Evolutionary conservation across 2,329 filamentous ascomycete genomes (phyloP), one percentile per base, ranked within the genome.

Genomic region (Cryoendolithus antarcticus): DNA sequence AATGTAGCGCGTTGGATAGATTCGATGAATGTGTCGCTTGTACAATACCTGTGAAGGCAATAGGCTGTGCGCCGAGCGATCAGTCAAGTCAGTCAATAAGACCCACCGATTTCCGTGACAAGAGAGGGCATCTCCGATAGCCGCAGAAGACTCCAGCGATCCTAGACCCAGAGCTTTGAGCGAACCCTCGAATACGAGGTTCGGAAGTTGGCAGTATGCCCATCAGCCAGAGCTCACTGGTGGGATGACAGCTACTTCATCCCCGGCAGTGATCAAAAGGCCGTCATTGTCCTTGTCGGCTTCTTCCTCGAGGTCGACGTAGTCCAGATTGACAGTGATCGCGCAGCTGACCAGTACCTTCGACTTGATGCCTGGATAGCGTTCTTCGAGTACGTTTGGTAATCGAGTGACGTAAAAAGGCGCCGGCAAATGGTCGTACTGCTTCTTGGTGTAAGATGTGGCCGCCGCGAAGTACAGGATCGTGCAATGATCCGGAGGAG

Each of bases 231-330:
- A 86, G 66, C 85, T 93, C 48, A 93, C 86, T 7, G 86, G 85
- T 28, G 86, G 85, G 41, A 93, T 89, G 29, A 93, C 81, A 32
- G 82, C 86, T 40, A 93, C 83, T 63, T 93, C 86, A 55, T 93
- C 85, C 24, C 80, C 82, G 45, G 75, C 75, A 37, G 75, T 62
- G 41, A 93, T 82, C 40, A 74, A 57, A 19, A 67, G 49, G 10
- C 63, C 63, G 6, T 56, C 54, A 10, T 52, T 53, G 11, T 62
- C 63, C 34, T 61, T 61, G 9, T 58, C 59, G 11, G 60, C 60
- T 27, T 67, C 66, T 4, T 68, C 65, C 8, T 71, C 66, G 9
- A 85, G 51, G 55, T 91, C 82, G 54, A 89, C 77, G 62, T 93
- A 93, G 42, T 84, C 73, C 39, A 89, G 63, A 49, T 93, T 91